A percentile compares a stretch with the other conserved stretches of the same genome.
phyloP scores from a whole-genome alignment of 768 basidiomycete genomes.

The Dendrothele bispora region DNA sequence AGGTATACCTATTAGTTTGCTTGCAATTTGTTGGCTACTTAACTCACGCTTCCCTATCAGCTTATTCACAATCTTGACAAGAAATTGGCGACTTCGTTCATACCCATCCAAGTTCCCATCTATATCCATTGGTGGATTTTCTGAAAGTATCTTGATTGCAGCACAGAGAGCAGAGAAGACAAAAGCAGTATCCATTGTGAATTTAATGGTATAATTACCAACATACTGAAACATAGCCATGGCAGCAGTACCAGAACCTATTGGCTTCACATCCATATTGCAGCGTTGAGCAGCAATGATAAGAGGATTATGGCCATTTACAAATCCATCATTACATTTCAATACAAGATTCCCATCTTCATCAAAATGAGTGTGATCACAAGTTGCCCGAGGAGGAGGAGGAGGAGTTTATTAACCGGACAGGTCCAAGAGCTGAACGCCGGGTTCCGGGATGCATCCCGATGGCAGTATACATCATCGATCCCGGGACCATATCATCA shows the following conservation, averaged over 20 bases:
- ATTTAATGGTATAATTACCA: constrained; percentile 12
- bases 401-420: too few relatives aligned
- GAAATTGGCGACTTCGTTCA: constrained; percentile 2
- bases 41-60: constrained; percentile 6
- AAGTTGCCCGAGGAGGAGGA: constrained; percentile 10
- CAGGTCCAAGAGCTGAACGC: too few relatives aligned
- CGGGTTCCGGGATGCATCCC: too few relatives aligned
- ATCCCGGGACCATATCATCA: too few relatives aligned
- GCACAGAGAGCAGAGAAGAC: constrained; percentile 15
- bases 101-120: constrained; percentile 13
- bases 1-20: not conserved
- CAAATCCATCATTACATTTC: constrained; percentile 9
- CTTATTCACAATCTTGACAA: constrained; percentile 8
- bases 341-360: too few relatives aligned
- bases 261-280: constrained; percentile 12
- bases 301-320: constrained; percentile 10
- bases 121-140: constrained; percentile 11
- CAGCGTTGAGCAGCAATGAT: constrained; percentile 1
- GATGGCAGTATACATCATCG: too few relatives aligned
- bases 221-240: constrained; percentile 13
- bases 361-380: constrained; percentile 6
- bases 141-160: constrained; percentile 10
- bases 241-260: constrained; percentile 10
- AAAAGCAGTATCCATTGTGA: constrained; percentile 11
- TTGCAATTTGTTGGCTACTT: constrained; percentile 6